Percentiles rank a stretch among this genome's conserved stretches.
Evolutionary conservation across 2,329 filamentous ascomycete species (phyloP).

Genomic region (Dactylellina drechsleri): DNA sequence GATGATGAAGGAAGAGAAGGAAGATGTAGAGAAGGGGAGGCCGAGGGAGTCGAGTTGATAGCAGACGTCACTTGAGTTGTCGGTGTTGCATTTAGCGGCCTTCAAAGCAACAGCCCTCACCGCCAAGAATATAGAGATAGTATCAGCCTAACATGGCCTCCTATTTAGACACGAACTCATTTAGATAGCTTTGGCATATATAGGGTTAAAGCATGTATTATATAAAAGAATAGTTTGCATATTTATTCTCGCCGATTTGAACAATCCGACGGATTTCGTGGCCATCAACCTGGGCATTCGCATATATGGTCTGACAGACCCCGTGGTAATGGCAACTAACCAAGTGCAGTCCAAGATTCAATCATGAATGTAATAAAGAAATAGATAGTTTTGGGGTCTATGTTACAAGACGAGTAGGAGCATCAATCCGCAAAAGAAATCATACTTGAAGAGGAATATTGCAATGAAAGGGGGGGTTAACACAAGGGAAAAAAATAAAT

Average conservation of each 20-base stretch:
- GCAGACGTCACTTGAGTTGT: constrained; percentile 24
- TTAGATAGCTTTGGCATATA: too few relatives aligned
- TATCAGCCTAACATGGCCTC: too few relatives aligned
- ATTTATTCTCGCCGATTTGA: too few relatives aligned
- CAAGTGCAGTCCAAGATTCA: background rate
- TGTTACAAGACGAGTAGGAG: constrained; percentile 42
- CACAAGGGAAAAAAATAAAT: constrained; percentile 12
- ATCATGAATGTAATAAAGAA: constrained; percentile 4
- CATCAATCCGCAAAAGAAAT: constrained; percentile 22
- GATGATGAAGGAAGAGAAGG: constrained; percentile 4
- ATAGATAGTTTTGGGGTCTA: constrained; percentile 37
- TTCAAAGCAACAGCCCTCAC: background rate
- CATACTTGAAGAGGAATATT: constrained; percentile 6
- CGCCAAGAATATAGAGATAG: too few relatives aligned
- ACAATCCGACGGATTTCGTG: too few relatives aligned
- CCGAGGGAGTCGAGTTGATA: background rate
- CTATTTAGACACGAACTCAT: too few relatives aligned
- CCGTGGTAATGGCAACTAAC: too few relatives aligned
- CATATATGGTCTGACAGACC: too few relatives aligned
- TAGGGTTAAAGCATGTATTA: too few relatives aligned
- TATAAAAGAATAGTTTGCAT: too few relatives aligned
- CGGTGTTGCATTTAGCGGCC: constrained; percentile 21
- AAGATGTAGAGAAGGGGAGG: background rate
- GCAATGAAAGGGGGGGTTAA: constrained; percentile 1
- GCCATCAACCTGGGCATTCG: too few relatives aligned